phyloP scores from a whole-genome alignment of 1,284 basidiomycete species.

The Tilletia horrida region DNA sequence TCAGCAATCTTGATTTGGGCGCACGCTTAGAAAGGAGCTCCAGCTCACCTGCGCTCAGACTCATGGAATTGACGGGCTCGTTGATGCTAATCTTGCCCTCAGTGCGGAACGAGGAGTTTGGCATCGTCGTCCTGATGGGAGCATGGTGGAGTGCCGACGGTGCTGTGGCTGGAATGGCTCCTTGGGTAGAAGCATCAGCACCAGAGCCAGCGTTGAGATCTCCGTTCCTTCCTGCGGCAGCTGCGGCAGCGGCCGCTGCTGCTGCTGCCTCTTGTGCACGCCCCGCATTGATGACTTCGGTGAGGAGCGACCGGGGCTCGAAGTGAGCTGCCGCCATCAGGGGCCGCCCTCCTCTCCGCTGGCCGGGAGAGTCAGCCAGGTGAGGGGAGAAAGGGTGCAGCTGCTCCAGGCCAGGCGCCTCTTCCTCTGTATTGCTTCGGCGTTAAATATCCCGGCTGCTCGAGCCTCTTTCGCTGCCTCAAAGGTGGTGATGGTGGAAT shows the following conservation, averaged over 20 bases:
- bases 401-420: no score
- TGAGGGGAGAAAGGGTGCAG: not conserved
- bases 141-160: not conserved
- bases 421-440: no score
- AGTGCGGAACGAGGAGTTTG: conserved; percentile 22
- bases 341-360: not conserved
- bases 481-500: no score
- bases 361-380: not conserved
- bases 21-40: no score
- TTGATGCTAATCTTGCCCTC: conserved; percentile 22
- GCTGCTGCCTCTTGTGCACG: not conserved
- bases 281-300: conserved; percentile 10
- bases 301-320: conserved; percentile 14
- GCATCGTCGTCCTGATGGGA: conserved; percentile 1
- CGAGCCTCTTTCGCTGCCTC: no score
- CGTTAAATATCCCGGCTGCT: no score
- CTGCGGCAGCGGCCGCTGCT: not conserved
- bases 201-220: not conserved
- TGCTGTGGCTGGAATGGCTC: not conserved
- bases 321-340: not conserved
- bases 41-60: conserved; percentile 41
- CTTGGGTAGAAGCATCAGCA: not conserved
- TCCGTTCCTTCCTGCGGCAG: not conserved
- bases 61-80: conserved; percentile 53
- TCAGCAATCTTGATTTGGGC: not conserved